A percentile compares a stretch with the other conserved stretches of the same genome.
Conservation (phyloP, 1,139 yeast species). For the Taphrina pruni region DNA sequence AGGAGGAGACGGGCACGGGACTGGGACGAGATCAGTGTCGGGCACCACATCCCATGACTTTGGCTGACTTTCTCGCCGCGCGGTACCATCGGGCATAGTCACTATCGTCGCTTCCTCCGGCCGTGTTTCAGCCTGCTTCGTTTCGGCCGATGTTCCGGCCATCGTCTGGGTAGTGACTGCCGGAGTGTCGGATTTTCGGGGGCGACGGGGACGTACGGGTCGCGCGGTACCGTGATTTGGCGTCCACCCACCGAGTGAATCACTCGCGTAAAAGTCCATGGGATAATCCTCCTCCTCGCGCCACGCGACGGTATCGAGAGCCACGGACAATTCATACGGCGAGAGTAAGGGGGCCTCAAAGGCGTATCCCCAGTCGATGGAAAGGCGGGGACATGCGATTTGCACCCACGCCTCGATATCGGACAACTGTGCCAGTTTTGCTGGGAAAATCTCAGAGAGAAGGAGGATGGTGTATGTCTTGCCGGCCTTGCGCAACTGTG, state of each 20-base stretch:
- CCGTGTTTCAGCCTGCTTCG: no score
- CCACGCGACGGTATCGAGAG: conserved; percentile 78
- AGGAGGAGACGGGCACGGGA: not conserved
- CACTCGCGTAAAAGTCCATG: conserved; percentile 90
- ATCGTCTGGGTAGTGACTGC: no score
- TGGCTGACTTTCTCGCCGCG: not conserved
- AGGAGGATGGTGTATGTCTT: conserved; percentile 79
- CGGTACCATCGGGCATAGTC: conserved; percentile 27
- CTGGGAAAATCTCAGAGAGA: conserved; percentile 91
- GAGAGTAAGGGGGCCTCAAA: conserved; percentile 88
- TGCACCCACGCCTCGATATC: conserved; percentile 95
- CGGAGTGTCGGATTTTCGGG: not conserved
- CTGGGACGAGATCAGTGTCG: not conserved
- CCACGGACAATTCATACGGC: conserved; percentile 95
- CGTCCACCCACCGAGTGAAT: conserved; percentile 73
- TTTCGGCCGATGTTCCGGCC: no score
- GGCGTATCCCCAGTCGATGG: conserved; percentile 99
- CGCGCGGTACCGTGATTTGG: conserved; percentile 42
- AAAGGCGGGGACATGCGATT: conserved; percentile 94
- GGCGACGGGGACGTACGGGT: not conserved
- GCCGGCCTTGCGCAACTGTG: conserved; percentile 60
- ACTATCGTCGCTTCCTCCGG: no score
- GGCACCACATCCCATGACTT: not conserved
- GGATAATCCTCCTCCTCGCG: conserved; percentile 68
- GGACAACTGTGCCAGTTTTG: conserved; percentile 88